Base-by-base conservation (phyloP, 352 stramenopile genomes). In the Globisporangium megalacanthum region DNA sequence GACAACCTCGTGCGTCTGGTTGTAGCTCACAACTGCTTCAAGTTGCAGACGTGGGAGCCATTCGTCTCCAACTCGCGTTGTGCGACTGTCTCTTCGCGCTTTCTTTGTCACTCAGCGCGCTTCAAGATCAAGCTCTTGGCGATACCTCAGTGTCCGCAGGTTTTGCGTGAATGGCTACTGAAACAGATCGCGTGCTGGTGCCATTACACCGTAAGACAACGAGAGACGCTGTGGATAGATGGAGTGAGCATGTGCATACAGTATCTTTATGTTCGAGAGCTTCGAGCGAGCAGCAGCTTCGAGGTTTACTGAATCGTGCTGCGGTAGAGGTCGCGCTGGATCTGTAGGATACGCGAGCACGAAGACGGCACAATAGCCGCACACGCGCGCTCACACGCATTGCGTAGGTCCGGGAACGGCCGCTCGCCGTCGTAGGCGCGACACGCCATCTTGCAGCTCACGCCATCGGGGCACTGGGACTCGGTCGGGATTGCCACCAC, bases 261-360 rank as follows among this genome's bases (percentile, higher is more conserved):
- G 17, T 31, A 19, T 31, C 46, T 50, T n/a, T 15, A 19, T 52
- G n/a, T 20, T 22, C 47, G 47, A 15, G 29, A 51, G 20, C 3
- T 2, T 15, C 47, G 54, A 29, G 25, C 25, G 17, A 42, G 15
- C 25, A 52, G 35, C 35, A 39, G 7, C 7, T 8, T 13, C 35
- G 10, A 39, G 6, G 2, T 17, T 52, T 49, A 69, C 55, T 68
- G 65, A 49, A 75, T 44, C 7, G 61, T 65, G 37, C 66, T 69
- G 45, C 54, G 53, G 56, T 79, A 69, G 39, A 89, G 65, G 49
- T 89, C 76, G 15, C 68, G 61, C 47, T 81, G 81, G 50, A 89
- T 87, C 64, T 90, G 75, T 42, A 88, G 68, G 46, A 84, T 79
- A 22, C 80, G 77, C 47, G 67, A 57, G 57, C 81, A 88, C 13